Evolutionary conservation across 345 rosid species (phyloP), one percentile per base, ranked within the genome.

Genomic region (Chamaenerion angustifolium): DNA sequence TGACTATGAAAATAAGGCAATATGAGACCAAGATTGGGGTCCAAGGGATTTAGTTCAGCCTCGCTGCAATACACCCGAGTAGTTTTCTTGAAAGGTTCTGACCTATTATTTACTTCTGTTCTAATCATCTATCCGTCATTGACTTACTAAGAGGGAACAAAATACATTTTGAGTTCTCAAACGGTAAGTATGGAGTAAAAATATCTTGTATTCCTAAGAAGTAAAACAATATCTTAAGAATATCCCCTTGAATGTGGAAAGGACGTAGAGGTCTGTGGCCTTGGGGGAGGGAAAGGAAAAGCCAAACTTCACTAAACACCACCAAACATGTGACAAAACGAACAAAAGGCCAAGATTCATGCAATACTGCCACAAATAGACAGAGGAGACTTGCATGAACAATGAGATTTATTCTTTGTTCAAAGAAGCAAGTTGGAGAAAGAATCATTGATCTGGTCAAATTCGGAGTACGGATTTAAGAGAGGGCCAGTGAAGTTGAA

Each of bases 371-470:
- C 57, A 58, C 54, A 56, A 45, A 44, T 56, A 58, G 74, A 75
- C 76, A 61, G 65, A 51, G 52, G 61, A 42, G 50, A 56, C 59
- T 51, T n/a, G 55, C 49, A 58, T 56, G 66, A 59, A 46, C 54
- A 47, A 56, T 55, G 72, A 70, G 61, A 66, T 68, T 68, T 64
- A 66, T 56, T 23, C 27, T 23, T 5, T 23, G 27, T 23, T 23
- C 27, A 2, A 23, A 5, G 27, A 23, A 23, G 27, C 27, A 23
- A 23, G 27, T 23, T 23, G 27, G 27, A 23, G 27, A 23, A 21
- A n/a, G 35, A 6, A 49, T n/a, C 27, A 23, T 23, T 23, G 27
- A 2, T 23, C 27, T 23, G 27, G 27, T 23, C 27, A 5, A 23
- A 2, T 23, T 23, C 27, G 5, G 5, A 5, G 27, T 23, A 23